Evolutionary conservation across 139 green algal genomes (phyloP).

Genomic region (Gonium pectorale): DNA sequence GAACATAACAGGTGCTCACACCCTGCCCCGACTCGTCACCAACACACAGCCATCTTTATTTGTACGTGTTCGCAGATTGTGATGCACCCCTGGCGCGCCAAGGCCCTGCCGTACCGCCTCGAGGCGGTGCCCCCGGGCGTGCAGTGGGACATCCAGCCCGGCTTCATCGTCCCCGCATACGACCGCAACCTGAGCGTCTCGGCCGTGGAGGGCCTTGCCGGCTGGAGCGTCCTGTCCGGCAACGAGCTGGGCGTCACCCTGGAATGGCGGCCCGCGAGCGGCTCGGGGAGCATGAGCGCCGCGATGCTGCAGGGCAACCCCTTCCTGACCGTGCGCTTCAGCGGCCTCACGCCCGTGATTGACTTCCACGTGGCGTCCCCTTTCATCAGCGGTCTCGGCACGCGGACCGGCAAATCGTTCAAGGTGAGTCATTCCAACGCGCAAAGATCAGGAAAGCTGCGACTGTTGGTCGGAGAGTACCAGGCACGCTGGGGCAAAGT

Average conservation of each 20-base stretch:
- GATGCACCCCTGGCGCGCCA: constrained; percentile 35
- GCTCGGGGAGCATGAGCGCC: background rate
- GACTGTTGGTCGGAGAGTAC: no score
- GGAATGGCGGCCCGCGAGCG: background rate
- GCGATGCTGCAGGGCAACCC: constrained; percentile 42
- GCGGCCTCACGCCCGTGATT: constrained; percentile 22
- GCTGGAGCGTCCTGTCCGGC: background rate
- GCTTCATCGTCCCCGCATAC: background rate
- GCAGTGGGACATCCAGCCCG: no score
- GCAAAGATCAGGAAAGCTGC: no score
- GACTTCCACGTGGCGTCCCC: background rate
- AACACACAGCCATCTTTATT: no score
- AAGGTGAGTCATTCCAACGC: no score
- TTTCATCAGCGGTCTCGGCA: background rate
- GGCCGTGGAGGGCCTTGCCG: background rate
- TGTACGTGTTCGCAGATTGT: constrained; percentile 7
- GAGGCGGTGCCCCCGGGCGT: background rate
- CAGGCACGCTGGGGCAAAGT: no score
- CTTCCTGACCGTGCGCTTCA: constrained; percentile 36
- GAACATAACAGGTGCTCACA: no score
- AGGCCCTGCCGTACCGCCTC: background rate
- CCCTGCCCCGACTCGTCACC: no score
- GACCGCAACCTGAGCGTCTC: background rate
- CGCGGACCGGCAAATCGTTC: background rate
- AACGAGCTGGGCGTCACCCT: constrained; percentile 30